Conservation (phyloP, 495 filamentous ascomycete species). For the Lasiosphaeriaceae sp. region DNA sequence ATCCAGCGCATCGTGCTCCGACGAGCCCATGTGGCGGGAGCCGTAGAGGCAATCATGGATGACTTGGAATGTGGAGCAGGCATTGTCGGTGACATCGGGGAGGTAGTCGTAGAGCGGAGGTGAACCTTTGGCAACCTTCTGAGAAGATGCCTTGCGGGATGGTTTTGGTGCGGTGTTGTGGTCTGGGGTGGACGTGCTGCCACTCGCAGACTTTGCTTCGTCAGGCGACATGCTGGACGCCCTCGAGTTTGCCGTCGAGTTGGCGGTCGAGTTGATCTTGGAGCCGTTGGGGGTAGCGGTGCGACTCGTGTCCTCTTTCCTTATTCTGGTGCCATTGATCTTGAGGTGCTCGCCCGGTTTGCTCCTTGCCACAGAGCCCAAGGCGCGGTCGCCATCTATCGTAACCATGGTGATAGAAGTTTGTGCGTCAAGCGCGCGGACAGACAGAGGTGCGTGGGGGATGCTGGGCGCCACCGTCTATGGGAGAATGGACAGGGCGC, state of each 20-base stretch:
- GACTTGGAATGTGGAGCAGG: conserved; percentile 70
- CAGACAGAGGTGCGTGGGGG: neutral
- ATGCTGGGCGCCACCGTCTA: neutral
- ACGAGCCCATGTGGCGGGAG: conserved; percentile 81
- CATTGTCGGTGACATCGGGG: conserved; percentile 70
- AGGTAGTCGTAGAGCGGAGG: conserved; percentile 65
- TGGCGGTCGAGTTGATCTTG: conserved; percentile 28
- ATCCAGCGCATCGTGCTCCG: conserved; percentile 85
- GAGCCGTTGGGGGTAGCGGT: conserved; percentile 36
- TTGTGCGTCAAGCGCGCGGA: conserved; percentile 7
- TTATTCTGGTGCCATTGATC: conserved; percentile 27
- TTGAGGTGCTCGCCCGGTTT: conserved; percentile 29
- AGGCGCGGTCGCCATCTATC: conserved; percentile 42
- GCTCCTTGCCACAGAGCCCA: conserved; percentile 27
- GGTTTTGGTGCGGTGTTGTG: conserved; percentile 60
- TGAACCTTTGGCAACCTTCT: conserved; percentile 59
- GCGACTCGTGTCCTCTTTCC: conserved; percentile 35
- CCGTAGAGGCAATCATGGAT: conserved; percentile 83
- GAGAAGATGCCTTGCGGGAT: conserved; percentile 62
- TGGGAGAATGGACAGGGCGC: neutral
- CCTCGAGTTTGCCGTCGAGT: conserved; percentile 4
- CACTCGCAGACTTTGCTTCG: conserved; percentile 37
- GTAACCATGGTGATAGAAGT: neutral
- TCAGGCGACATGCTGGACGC: conserved; percentile 41
- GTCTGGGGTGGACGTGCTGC: conserved; percentile 40